These are phyloP conservation scores for Coemansia sp. DNA, from an alignment of 192 early-diverging fungal genomes.

Conservation along the genomic window DNA sequence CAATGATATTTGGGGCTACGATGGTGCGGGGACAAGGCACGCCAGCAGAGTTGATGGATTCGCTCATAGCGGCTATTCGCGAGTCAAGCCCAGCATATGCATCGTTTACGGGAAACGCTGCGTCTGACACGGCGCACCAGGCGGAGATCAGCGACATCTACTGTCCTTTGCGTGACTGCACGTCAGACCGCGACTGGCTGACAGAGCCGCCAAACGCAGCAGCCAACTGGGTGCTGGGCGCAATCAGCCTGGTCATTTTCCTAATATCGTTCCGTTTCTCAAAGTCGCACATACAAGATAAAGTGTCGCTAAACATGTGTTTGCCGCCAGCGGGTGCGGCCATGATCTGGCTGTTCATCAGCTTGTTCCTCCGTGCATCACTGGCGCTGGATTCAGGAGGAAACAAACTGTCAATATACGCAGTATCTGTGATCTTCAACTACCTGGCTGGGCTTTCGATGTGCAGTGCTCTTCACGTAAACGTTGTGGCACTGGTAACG, in stretches of 20 bases:
- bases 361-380: conserved; percentile 23
- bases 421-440: conserved; percentile 15
- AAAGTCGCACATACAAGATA: background rate
- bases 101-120: conserved; percentile 5
- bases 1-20: no score
- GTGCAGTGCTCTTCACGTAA: conserved; percentile 4
- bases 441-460: conserved; percentile 7
- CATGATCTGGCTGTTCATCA: conserved; percentile 6
- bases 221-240: conserved; percentile 17
- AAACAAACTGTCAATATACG: conserved; percentile 6
- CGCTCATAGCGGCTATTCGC: no score
- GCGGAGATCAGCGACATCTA: background rate
- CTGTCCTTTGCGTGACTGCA: conserved; percentile 12
- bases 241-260: conserved; percentile 2
- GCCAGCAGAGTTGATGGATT: no score
- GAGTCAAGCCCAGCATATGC: background rate
- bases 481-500: background rate
- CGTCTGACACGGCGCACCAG: background rate
- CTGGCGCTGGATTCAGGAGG: background rate
- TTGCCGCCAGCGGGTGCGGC: background rate
- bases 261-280: background rate
- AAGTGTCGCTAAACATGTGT: background rate
- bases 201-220: conserved; percentile 6
- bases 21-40: no score
- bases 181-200: conserved; percentile 28